phyloP scores from a whole-genome alignment of 192 early-diverging fungal species.

The Coemansia sp. region DNA sequence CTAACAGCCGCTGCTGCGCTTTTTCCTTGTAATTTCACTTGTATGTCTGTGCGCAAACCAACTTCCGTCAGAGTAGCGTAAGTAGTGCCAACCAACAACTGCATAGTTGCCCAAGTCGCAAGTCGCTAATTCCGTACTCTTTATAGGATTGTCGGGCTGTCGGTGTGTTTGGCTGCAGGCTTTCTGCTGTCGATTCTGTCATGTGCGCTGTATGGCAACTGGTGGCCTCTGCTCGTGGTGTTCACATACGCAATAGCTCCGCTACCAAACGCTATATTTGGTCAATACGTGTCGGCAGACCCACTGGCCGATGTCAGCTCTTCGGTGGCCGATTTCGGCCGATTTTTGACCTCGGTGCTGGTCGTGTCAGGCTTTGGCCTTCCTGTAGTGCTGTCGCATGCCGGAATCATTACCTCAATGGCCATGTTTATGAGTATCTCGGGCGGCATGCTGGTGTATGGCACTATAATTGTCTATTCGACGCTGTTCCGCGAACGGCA shows the following conservation, averaged over 20 bases:
- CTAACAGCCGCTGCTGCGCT: background rate
- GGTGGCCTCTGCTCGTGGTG: conserved; percentile 94
- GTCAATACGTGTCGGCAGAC: conserved; percentile 69
- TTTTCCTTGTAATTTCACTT: background rate
- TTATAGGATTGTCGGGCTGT: conserved; percentile 66
- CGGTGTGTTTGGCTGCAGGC: conserved; percentile 88
- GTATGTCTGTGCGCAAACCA: background rate
- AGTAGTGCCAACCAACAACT: background rate
- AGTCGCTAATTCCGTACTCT: background rate
- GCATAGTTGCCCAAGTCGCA: background rate
- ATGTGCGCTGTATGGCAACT: conserved; percentile 92
- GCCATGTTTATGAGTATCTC: conserved; percentile 90
- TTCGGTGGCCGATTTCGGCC: conserved; percentile 65
- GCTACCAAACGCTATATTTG: conserved; percentile 84
- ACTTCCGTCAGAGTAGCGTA: conserved; percentile 4
- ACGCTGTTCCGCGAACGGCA: conserved; percentile 42
- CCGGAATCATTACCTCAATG: conserved; percentile 71
- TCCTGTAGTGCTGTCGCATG: conserved; percentile 80
- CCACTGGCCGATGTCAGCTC: conserved; percentile 66
- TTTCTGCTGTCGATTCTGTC: conserved; percentile 94
- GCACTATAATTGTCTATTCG: conserved; percentile 70
- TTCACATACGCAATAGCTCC: conserved; percentile 91
- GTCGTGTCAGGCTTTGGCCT: conserved; percentile 88
- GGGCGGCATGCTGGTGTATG: conserved; percentile 92
- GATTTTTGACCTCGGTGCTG: conserved; percentile 89